Conservation (phyloP, 768 basidiomycete genomes). For the Pisolithus microcarpus region DNA sequence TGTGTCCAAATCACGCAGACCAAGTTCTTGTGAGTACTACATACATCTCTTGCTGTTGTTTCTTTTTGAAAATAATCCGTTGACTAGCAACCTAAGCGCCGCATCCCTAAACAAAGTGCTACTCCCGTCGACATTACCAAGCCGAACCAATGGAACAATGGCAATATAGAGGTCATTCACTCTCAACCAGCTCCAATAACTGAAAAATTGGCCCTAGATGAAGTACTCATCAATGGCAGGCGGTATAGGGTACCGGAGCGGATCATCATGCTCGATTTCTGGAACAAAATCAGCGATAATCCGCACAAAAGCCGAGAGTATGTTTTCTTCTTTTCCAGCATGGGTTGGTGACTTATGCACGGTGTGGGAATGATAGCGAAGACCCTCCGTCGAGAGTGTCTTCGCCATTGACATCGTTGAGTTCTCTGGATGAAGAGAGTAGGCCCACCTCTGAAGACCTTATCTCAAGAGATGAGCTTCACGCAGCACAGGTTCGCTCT, state of each 20-base stretch:
- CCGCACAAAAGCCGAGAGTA: conserved; percentile 36
- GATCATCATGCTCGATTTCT: conserved; percentile 90
- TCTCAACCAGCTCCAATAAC: conserved; percentile 44
- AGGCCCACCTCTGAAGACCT: conserved; percentile 17
- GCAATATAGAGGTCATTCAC: conserved; percentile 83
- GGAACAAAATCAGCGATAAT: conserved; percentile 67
- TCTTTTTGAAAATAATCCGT: background rate
- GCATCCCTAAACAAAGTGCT: conserved; percentile 66
- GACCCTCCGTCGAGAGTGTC: conserved; percentile 47
- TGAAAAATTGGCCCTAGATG: conserved; percentile 59
- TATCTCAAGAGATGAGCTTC: conserved; percentile 43
- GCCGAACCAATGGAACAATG: conserved; percentile 76
- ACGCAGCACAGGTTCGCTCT: conserved; percentile 49
- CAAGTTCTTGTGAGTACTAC: conserved; percentile 59
- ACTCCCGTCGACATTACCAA: conserved; percentile 69
- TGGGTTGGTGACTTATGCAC: background rate
- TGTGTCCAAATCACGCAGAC: conserved; percentile 98
- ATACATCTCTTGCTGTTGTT: background rate
- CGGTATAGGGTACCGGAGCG: conserved; percentile 91
- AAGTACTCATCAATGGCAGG: conserved; percentile 81
- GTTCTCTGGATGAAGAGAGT: conserved; percentile 54
- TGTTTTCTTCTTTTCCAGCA: conserved; percentile 13
- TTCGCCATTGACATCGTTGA: conserved; percentile 68
- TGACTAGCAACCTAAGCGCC: conserved; percentile 67
- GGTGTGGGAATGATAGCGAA: conserved; percentile 8